These are phyloP conservation scores for Isoetes engelmannii DNA, from an alignment of 83 land plant species.

Conservation along the genomic window DNA sequence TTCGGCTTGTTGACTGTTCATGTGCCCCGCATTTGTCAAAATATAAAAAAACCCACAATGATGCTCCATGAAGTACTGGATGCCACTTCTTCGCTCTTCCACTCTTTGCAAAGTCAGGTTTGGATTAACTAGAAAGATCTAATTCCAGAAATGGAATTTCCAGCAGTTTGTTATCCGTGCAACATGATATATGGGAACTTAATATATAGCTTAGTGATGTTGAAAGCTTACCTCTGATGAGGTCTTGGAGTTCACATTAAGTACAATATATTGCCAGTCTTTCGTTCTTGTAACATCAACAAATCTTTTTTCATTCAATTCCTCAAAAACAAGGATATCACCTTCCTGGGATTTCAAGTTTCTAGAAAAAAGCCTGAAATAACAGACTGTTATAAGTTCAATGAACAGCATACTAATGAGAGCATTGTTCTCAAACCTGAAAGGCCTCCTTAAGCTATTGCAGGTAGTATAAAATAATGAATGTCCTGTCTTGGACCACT, in stretches of 20 bases:
- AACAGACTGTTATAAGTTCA: too few relatives aligned
- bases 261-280: constrained; percentile 72
- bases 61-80: constrained; percentile 90
- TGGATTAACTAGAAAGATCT: too few relatives aligned
- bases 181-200: too few relatives aligned
- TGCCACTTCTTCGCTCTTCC: constrained; percentile 49
- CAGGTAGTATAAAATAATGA: constrained; percentile 50
- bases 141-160: too few relatives aligned
- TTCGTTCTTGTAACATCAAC: constrained; percentile 93
- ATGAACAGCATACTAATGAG: too few relatives aligned
- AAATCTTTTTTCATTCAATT: constrained; percentile 53
- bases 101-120: constrained; percentile 39
- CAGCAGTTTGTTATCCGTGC: too few relatives aligned
- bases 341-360: constrained; percentile 34
- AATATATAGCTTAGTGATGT: too few relatives aligned
- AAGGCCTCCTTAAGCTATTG: constrained; percentile 65
- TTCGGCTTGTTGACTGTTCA: constrained; percentile 5
- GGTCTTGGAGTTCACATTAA: constrained; percentile 86
- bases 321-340: constrained; percentile 51
- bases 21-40: constrained; percentile 62
- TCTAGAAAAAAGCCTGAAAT: constrained; percentile 55
- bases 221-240: constrained; percentile 96
- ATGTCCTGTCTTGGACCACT: constrained; percentile 58
- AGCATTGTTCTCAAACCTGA: too few relatives aligned
- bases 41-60: constrained; percentile 72